phyloP scores from a whole-genome alignment of 768 basidiomycete genomes.

The Tremella yokohamensis region DNA sequence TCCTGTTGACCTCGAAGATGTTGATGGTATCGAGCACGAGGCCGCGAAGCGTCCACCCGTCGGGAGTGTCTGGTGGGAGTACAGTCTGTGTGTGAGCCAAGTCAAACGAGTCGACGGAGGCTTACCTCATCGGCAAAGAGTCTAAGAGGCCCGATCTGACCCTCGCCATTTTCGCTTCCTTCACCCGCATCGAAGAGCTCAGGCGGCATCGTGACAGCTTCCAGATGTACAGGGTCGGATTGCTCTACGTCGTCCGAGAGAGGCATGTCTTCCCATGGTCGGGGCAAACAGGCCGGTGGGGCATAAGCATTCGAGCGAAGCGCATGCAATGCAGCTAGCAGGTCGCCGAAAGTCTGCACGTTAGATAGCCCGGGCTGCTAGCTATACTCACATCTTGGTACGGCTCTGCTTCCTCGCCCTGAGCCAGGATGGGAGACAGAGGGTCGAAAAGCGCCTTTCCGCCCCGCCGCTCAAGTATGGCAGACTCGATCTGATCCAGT shows the following conservation, averaged over 20 bases:
- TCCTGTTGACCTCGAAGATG: constrained; percentile 92
- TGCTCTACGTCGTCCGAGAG: constrained; percentile 9
- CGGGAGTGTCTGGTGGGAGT: constrained; percentile 67
- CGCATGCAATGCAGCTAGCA: constrained; percentile 62
- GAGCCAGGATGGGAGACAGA: constrained; percentile 45
- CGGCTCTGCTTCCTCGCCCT: constrained; percentile 14
- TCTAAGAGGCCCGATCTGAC: constrained; percentile 34
- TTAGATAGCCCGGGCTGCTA: neutral
- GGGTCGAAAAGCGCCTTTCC: constrained; percentile 66
- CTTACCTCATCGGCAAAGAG: constrained; percentile 41
- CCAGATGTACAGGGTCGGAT: constrained; percentile 25
- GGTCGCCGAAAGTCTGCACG: constrained; percentile 67
- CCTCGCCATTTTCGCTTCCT: constrained; percentile 36
- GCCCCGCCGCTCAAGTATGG: constrained; percentile 61
- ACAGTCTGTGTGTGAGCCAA: constrained; percentile 59
- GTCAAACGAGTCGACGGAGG: constrained; percentile 36
- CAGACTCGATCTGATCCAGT: constrained; percentile 65
- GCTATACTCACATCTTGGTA: constrained; percentile 19
- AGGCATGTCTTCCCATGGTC: constrained; percentile 24
- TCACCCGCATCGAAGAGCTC: constrained; percentile 42
- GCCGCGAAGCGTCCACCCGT: constrained; percentile 75
- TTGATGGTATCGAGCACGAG: constrained; percentile 72
- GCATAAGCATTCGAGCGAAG: constrained; percentile 57
- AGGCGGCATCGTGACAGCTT: constrained; percentile 38
- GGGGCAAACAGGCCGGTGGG: constrained; percentile 56